A percentile compares a stretch with the other conserved stretches of the same genome.
These are phyloP conservation scores for Rhizophagus clarus DNA, from an alignment of 192 early-diverging fungal genomes.

Conservation along the genomic window DNA sequence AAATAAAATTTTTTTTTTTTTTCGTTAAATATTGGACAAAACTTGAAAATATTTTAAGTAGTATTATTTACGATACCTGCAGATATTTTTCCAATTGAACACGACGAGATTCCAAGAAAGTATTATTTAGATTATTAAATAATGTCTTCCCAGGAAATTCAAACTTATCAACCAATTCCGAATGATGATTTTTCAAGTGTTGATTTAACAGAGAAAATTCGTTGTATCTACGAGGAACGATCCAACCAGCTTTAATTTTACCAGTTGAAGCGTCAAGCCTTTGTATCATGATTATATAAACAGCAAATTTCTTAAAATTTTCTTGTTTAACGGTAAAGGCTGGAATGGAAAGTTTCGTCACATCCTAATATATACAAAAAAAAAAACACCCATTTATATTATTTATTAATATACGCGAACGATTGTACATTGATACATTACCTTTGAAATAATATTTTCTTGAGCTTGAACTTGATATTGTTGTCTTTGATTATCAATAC, in stretches of 20 bases:
- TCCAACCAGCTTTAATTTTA: neutral
- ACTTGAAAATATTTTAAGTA: no score
- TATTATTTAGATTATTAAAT: neutral
- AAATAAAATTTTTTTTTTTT: neutral
- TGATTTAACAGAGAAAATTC: neutral
- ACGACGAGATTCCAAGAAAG: neutral
- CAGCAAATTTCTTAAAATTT: neutral
- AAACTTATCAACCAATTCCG: neutral
- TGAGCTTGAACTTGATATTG: neutral
- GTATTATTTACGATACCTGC: neutral
- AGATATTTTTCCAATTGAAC: neutral
- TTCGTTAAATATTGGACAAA: neutral
- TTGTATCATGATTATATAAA: neutral
- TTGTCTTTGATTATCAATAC: neutral
- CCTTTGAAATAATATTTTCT: constrained; percentile 1
- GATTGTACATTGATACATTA: neutral
- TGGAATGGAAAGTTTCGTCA: neutral
- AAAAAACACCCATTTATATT: no score
- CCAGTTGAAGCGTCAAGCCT: neutral
- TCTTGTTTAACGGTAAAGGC: neutral
- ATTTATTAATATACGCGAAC: neutral
- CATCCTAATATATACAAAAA: neutral
- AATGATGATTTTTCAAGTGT: neutral
- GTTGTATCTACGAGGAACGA: neutral
- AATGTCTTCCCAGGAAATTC: neutral